Evolutionary conservation across 495 filamentous ascomycete species (phyloP), one percentile per base, ranked within the genome.

Genomic region (Mytilinidion resinicola): DNA sequence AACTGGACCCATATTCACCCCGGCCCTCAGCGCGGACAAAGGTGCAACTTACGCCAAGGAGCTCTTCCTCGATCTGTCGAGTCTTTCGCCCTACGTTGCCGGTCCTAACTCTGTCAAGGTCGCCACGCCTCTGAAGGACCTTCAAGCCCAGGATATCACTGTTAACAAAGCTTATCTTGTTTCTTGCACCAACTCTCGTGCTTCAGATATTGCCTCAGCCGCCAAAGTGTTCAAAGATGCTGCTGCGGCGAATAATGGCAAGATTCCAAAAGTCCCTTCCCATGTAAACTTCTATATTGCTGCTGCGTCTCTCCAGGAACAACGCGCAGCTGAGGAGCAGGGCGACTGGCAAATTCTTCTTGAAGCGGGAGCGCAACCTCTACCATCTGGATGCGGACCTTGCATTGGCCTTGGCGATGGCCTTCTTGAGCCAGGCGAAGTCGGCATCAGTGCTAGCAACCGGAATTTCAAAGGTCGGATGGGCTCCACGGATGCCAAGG

Each of bases 401-500:
- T 97, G 92, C 69, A 96, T 98, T 59, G 92, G 93, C 3, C 80
- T 96, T 6, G 88, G 91, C 4, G 86, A 83, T 0, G 91, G 92
- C 9, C 77, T 96, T 0, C 79, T 96, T 0, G 87, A 96, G 65
- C 80, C 83, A 9, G 89, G 88, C 1, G 89, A 96, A 73, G 84
- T 92, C 30, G 91, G 92, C n/a, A 95, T 96, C 66, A 85, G 80
- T 60, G 88, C 89, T 0, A 85, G 80, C 51, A 96, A 96, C 76
- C 83, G 92, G 17, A 96, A 96, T 71, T 96, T 95, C 78, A 91
- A 93, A 73, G 91, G 90, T 0, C 82, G 92, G 19, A 96, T 96
- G 91, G 91, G 92, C 4, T 84, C 78, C 6, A 83, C 78, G 8
- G 84, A 90, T 5, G 89, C 90, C 0, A 86, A 89, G 61, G 90